phyloP scores from a whole-genome alignment of 768 basidiomycete genomes.

The Imleria badia region DNA sequence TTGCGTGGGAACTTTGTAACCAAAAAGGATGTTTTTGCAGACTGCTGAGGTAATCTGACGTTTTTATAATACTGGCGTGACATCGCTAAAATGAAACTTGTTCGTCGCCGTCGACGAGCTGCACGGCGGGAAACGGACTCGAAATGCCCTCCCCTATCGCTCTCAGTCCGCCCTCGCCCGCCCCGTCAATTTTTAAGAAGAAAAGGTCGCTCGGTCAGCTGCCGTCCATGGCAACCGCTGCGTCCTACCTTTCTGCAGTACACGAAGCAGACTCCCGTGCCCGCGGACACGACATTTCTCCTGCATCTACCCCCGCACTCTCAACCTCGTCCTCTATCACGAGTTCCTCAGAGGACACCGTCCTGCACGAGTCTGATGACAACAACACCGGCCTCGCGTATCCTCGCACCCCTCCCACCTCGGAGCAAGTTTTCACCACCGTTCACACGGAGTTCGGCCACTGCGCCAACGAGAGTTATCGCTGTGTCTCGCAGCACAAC shows the following conservation, averaged over 20 bases:
- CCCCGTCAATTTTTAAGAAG: slow-evolving; percentile 61
- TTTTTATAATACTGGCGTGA: slow-evolving; percentile 24
- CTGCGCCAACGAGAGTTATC: slow-evolving; percentile 72
- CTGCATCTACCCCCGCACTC: slow-evolving; percentile 66
- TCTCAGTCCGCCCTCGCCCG: slow-evolving; percentile 48
- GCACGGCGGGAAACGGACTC: slow-evolving; percentile 5
- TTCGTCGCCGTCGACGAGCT: slow-evolving; percentile 14
- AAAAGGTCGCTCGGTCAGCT: slow-evolving; percentile 42
- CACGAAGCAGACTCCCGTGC: slow-evolving; percentile 69
- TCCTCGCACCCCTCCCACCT: slow-evolving; percentile 71
- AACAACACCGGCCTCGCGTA: slow-evolving; percentile 58
- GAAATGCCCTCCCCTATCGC: slow-evolving; percentile 65
- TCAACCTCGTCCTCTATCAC: slow-evolving; percentile 76
- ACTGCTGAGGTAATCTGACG: slow-evolving; percentile 26
- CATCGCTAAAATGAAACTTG: slow-evolving; percentile 7
- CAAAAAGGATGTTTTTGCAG: slow-evolving; percentile 7
- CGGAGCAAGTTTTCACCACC: slow-evolving; percentile 74
- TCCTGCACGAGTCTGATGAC: slow-evolving; percentile 54
- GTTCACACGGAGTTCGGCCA: slow-evolving; percentile 93
- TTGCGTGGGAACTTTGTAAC: no score
- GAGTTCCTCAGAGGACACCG: slow-evolving; percentile 64
- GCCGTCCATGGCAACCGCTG: slow-evolving; percentile 49
- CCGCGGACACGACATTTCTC: slow-evolving; percentile 46
- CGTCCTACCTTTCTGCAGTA: slow-evolving; percentile 60
- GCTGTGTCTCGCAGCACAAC: slow-evolving; percentile 66